Conservation (phyloP, 2,329 filamentous ascomycete genomes). For the Calonectria fujianensis region DNA sequence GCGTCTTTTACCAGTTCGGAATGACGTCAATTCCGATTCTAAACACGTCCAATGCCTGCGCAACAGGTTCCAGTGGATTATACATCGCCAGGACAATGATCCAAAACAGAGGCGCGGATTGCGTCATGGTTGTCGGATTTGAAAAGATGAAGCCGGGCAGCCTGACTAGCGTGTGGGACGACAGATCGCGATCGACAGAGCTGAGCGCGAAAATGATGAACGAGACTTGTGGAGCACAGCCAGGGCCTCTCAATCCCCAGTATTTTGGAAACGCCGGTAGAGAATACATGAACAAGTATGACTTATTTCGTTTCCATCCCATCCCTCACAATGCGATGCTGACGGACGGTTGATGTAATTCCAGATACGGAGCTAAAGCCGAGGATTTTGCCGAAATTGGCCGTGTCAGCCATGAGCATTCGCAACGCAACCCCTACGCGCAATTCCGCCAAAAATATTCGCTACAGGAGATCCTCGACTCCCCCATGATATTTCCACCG, state of each 20-base stretch:
- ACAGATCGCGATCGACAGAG: conserved; percentile 81
- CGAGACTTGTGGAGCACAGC: neutral
- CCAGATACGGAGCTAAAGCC: conserved; percentile 1
- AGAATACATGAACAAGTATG: conserved; percentile 13
- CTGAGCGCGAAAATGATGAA: conserved; percentile 16
- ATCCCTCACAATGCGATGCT: no score
- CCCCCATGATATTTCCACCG: neutral
- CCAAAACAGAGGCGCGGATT: conserved; percentile 69
- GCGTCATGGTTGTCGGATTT: conserved; percentile 92
- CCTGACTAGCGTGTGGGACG: conserved; percentile 87
- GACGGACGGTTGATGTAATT: neutral
- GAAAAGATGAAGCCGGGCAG: conserved; percentile 99
- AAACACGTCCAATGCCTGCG: conserved; percentile 88
- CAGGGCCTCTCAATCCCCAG: neutral
- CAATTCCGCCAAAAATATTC: conserved; percentile 17
- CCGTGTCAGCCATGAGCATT: conserved; percentile 12
- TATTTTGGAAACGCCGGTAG: conserved; percentile 15
- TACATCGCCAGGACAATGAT: conserved; percentile 9
- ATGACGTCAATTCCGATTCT: conserved; percentile 97
- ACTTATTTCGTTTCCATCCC: neutral
- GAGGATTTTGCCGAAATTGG: conserved; percentile 14
- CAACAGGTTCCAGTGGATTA: neutral
- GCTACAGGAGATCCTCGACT: neutral
- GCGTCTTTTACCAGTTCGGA: conserved; percentile 98
- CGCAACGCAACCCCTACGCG: conserved; percentile 7